Percentiles rank a stretch among this genome's conserved stretches.
phyloP scores from a whole-genome alignment of 2,329 filamentous ascomycete species.

The Calonectria montana region DNA sequence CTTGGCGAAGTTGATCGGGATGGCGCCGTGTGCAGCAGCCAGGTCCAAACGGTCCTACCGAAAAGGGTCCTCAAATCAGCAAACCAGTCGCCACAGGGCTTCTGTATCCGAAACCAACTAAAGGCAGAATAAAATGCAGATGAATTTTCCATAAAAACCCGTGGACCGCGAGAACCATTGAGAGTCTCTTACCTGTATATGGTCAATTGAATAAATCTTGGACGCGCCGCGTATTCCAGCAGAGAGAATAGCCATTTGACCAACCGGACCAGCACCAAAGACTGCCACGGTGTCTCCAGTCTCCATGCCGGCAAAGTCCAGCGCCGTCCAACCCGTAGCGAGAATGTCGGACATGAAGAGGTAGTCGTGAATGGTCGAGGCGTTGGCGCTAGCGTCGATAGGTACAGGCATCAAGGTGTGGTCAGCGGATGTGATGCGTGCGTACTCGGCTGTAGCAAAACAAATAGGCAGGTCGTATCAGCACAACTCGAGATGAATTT shows the following conservation, averaged over 20 bases:
- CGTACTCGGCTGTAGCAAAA: neutral
- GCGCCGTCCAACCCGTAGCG: constrained; percentile 9
- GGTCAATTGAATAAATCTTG: constrained; percentile 5
- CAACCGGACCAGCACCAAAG: constrained; percentile 14
- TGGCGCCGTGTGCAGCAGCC: neutral
- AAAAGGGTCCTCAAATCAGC: neutral
- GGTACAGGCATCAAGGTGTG: neutral
- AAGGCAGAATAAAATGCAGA: neutral
- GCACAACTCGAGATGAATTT: neutral
- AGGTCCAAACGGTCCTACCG: neutral
- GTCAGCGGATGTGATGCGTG: neutral
- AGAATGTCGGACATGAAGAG: constrained; percentile 14
- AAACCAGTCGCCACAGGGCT: neutral
- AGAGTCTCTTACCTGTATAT: neutral
- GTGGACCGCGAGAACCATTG: neutral
- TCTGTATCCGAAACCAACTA: neutral
- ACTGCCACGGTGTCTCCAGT: constrained; percentile 11
- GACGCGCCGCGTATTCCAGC: constrained; percentile 14
- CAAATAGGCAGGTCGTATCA: neutral
- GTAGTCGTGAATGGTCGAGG: neutral
- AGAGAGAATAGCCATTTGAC: constrained; percentile 8
- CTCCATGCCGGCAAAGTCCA: constrained; percentile 5
- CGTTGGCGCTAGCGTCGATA: neutral
- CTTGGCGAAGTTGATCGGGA: constrained; percentile 13
- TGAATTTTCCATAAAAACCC: neutral